Evolutionary conservation across 805 yeast genomes (phyloP).

Genomic region (Starmerella floricola): DNA sequence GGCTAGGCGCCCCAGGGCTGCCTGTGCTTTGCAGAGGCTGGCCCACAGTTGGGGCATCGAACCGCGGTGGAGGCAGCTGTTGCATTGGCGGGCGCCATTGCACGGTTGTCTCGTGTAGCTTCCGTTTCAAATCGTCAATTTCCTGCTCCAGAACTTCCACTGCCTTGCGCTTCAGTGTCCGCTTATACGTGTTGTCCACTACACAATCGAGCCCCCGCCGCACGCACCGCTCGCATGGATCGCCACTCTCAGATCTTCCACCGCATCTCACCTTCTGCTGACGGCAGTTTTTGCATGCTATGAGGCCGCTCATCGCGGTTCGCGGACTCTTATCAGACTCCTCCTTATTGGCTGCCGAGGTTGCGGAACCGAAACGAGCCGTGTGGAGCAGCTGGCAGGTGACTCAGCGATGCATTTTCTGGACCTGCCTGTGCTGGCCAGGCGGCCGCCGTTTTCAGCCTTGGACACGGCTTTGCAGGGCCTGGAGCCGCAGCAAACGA

Average conservation of each 20-base stretch:
- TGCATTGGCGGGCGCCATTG: background rate
- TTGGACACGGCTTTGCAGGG: conserved; percentile 10
- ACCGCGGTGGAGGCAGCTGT: conserved; percentile 11
- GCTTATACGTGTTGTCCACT: conserved; percentile 66
- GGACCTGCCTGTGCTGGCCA: conserved; percentile 25
- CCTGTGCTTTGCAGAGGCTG: background rate
- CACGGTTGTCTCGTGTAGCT: background rate
- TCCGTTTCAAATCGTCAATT: conserved; percentile 47
- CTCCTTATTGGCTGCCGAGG: background rate
- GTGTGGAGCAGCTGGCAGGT: background rate
- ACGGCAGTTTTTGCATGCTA: conserved; percentile 88
- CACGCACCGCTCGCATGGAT: conserved; percentile 70
- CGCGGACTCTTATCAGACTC: too few species aligned
- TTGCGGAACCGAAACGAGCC: background rate
- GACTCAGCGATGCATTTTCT: conserved; percentile 20
- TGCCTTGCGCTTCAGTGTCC: conserved; percentile 67
- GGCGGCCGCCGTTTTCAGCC: conserved; percentile 16
- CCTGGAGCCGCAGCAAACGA: conserved; percentile 10
- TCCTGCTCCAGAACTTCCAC: conserved; percentile 53
- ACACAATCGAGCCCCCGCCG: conserved; percentile 61
- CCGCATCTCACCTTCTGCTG: conserved; percentile 57
- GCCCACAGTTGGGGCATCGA: conserved; percentile 3
- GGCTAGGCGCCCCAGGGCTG: too few species aligned
- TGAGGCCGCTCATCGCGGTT: conserved; percentile 10
- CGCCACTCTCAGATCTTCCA: conserved; percentile 41